Percentiles rank a stretch among this genome's conserved stretches.
phyloP scores from a whole-genome alignment of 495 filamentous ascomycete species.

The Chaetomidium leptoderma region DNA sequence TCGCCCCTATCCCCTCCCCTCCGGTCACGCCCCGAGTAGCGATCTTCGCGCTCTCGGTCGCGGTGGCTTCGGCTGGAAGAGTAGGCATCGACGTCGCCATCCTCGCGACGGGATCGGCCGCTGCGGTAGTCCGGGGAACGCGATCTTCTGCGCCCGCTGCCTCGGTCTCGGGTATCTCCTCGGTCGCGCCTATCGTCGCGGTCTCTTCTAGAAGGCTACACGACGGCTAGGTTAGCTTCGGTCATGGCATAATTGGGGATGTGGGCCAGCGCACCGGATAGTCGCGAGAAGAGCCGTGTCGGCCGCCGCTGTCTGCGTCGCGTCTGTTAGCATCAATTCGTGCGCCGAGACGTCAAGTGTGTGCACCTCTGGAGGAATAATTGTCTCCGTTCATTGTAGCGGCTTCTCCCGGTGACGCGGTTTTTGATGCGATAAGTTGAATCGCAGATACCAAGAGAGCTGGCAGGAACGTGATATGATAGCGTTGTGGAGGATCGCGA shows the following conservation, averaged over 20 bases:
- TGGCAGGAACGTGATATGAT: conserved; percentile 4
- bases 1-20: conserved; percentile 28
- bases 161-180: conserved; percentile 41
- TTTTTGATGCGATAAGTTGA: conserved; percentile 16
- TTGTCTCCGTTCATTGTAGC: conserved; percentile 81
- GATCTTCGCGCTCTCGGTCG: conserved; percentile 85
- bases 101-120: conserved; percentile 53
- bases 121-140: conserved; percentile 64
- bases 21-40: conserved; percentile 65
- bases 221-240: conserved; percentile 5
- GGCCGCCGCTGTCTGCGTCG: conserved; percentile 55
- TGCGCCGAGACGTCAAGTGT: conserved; percentile 8
- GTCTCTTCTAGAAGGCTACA: conserved; percentile 36
- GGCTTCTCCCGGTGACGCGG: conserved; percentile 2
- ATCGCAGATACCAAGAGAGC: conserved; percentile 7
- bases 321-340: conserved; percentile 28
- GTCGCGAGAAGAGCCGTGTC: conserved; percentile 65
- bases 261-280: conserved; percentile 55
- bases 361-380: conserved; percentile 74
- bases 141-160: conserved; percentile 64
- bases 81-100: conserved; percentile 79
- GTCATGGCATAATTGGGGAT: neutral
- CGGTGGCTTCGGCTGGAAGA: conserved; percentile 85
- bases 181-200: conserved; percentile 50
- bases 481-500: conserved; percentile 26